phyloP scores from a whole-genome alignment of 306 rosid species.

The Purshia tridentata region DNA sequence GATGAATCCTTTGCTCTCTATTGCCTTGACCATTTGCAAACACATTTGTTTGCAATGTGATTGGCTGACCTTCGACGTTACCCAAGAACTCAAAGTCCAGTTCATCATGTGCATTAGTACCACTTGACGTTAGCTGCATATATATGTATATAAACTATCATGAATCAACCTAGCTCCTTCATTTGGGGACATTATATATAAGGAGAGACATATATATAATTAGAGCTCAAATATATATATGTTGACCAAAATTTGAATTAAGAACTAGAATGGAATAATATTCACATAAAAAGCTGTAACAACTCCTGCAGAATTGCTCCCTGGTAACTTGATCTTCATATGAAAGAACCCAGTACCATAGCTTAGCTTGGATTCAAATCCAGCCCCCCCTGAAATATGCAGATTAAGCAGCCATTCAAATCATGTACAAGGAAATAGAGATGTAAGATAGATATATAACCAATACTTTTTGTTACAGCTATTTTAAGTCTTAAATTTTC shows the following conservation, averaged over 20 bases:
- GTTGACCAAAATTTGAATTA: neutral
- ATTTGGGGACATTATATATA: too few relatives aligned
- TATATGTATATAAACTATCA: neutral
- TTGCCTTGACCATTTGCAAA: conserved; percentile 39
- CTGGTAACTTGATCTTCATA: conserved; percentile 49
- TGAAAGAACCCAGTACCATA: conserved; percentile 53
- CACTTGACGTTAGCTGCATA: conserved; percentile 42
- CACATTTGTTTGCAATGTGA: conserved; percentile 54
- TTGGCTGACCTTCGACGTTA: conserved; percentile 39
- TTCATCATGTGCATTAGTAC: conserved; percentile 40
- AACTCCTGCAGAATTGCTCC: conserved; percentile 50
- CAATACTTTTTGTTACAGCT: neutral
- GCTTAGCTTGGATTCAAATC: conserved; percentile 47
- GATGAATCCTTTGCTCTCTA: conserved; percentile 51
- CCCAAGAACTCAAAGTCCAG: conserved; percentile 71
- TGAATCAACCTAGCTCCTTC: too few relatives aligned
- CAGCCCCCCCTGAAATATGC: conserved; percentile 36
- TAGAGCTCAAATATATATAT: too few relatives aligned
- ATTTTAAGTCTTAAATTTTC: neutral
- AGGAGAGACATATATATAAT: too few relatives aligned
- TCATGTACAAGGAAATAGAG: neutral
- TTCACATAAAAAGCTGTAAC: conserved; percentile 50
- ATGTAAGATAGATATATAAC: neutral
- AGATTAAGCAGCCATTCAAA: neutral
- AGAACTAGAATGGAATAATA: neutral